Evolutionary conservation across 306 rosid species (phyloP), one percentile per base, ranked within the genome.

Genomic region (Cicer chorassanicum): DNA sequence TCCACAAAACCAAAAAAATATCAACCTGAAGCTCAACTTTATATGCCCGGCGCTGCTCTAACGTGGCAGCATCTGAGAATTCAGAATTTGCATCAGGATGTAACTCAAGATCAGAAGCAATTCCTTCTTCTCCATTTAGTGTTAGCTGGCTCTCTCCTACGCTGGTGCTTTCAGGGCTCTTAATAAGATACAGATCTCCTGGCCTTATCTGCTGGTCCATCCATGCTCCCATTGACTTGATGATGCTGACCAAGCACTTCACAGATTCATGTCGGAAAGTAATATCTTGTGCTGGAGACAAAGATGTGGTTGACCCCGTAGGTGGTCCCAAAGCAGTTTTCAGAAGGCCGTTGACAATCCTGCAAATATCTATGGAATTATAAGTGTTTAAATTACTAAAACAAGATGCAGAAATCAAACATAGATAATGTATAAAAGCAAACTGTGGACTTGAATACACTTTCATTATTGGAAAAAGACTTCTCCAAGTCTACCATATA

Each of bases 261-360:
- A 95, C 98, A 54, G 99, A 92, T 79, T 95, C 99, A 84, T 86
- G 97, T 67, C 97, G 90, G 81, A 95, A 92, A 79, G 98, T 92
- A 42, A 92, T 76, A 87, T 95, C 99, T 77, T 95, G 99, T 3
- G 87, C 96, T 29, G 96, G 92, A 74, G 99, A 87, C 86, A 95
- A 84, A 53, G 96, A 78, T 62, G 99, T 85, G 42, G 93, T 86
- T 38, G 97, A 90, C 67, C 99, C 99, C 15, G 99, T 76, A 80
- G 99, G 98, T 10, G 99, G 99, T 76, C 99, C 99, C 80, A 92
- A 75, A 65, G 99, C 99, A 83, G 99, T 92, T 92, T 95, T 95
- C 77, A 92, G 82, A 86, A 95, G 99, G 81, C 99, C 99, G 65
- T 90, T 95, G 83, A 95, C 99, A 84, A 92, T 88, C 99, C 99